Base-by-base conservation (phyloP, 352 stramenopile genomes). In the Globisporangium canariense region DNA sequence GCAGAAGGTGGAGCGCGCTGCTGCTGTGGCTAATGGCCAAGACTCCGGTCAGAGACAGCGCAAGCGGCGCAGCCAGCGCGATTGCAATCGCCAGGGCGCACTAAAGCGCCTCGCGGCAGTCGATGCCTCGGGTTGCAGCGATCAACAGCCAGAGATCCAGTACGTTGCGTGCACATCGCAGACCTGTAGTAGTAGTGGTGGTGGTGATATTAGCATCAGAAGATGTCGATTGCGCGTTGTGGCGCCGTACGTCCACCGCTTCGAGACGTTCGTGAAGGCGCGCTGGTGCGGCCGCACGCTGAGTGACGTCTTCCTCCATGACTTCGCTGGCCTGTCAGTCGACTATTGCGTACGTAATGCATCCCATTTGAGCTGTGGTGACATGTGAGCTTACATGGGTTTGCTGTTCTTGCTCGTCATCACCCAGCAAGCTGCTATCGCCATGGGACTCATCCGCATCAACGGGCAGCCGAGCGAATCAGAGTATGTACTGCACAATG, bases 161-260 rank as follows among this genome's bases (percentile, higher is more conserved):
- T 79, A 74, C 43, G 25, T 64, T 0, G 28, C 20, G 40, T 79
- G 67, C 56, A 61, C 66, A 28, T 78, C 76, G 47, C 46, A 55
- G 20, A 71, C 57, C 60, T 83, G 75, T 60, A 54, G 43, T 7
- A 9, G 36, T 14, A 18, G 30, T 32, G 45, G 75, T 60, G 57
- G 36, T 14, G 22, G 30, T 32, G 45, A 73, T 62, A 51, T 28
- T 8, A 8, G 28, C 7, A 20, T 22, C 32, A 46, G 56, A 28
- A 64, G 55, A 20, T 75, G 58, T 50, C 30, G 59, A 20, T 77
- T 79, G n/a, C 81, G 81, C 32, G 68, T 62, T 45, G 75, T 96
- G 56, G 75, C 69, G n/a, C 90, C 96, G 1, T 98, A 98, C 69
- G 71, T 93, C 25, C 97, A 96, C 69, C 83, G 86, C 47, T 98